Base-by-base conservation (phyloP, 2,329 filamentous ascomycete genomes). In the Colletotrichum sp. region DNA sequence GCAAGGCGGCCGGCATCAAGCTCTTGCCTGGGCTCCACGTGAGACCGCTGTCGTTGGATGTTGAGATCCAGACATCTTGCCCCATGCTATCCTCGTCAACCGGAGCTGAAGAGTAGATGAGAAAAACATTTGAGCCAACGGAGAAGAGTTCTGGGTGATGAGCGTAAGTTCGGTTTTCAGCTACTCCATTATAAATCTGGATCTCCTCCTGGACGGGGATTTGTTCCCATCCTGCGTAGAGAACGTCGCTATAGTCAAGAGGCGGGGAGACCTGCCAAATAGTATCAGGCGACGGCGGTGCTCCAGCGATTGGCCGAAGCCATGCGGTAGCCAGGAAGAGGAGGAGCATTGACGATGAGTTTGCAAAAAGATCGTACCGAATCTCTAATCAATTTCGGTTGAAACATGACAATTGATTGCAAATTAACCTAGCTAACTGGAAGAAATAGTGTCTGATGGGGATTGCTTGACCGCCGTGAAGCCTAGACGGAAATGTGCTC, bases 41-140 rank as follows among this genome's bases (percentile, higher is more conserved):
- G 18, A 63, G 38, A 7, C 78, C 78, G 21, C 76, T 73, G 62
- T 79, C 77, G 11, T 64, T 62, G 2, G 76, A 78, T 6, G 70
- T 70, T 2, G 77, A 73, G 9, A 79, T 64, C 77, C 78, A 79
- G 2, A 79, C 71, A 21, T 79, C 75, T 36, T 79, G 77, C 15
- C 78, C 78, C 75, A 78, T 78, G 47, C 77, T 77, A 38, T 79
- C 78, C 64, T 79, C 78, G 18, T 79, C 78, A n/a, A 79, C 75
- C 4, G 75, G 73, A 2, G 77, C 78, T 18, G 76, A 77, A 3
- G 78, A 79, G 63, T 77, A 74, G 29, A 76, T 75, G 21, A 78
- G 73, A 62, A 76, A 76, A 3, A 78, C 75, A 2, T 70, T 64
- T 63, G 73, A 38, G 12, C 73, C 77, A 29, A 74, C 15, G 38